Percentiles rank a stretch among this genome's conserved stretches.
phyloP scores from a whole-genome alignment of 306 rosid species.

The Citrullus amarus region DNA sequence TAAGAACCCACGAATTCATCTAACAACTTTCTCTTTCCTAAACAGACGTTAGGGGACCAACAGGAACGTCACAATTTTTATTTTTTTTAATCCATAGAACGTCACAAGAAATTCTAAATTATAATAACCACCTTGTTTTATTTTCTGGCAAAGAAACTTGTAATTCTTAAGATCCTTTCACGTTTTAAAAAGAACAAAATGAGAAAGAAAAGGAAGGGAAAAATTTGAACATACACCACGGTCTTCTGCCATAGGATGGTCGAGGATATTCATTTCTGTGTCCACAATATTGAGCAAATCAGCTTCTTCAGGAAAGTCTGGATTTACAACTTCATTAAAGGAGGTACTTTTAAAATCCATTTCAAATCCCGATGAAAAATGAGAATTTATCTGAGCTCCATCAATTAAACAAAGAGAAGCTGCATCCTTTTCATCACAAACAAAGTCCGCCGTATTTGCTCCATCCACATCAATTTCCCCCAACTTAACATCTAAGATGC shows the following conservation, averaged over 20 bases:
- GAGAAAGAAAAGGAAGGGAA: conserved; percentile 6
- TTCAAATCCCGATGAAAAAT: conserved; percentile 22
- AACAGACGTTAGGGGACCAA: background rate
- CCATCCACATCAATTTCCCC: conserved; percentile 37
- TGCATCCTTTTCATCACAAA: conserved; percentile 39
- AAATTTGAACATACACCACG: conserved; percentile 46
- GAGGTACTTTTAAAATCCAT: conserved; percentile 35
- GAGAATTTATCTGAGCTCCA: conserved; percentile 28
- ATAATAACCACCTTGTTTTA: background rate
- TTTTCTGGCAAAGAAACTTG: background rate
- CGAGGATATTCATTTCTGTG: conserved; percentile 24
- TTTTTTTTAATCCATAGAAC: too few relatives aligned
- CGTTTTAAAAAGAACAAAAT: background rate
- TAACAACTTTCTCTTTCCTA: background rate
- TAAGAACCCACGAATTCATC: background rate
- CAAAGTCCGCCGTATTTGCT: conserved; percentile 25
- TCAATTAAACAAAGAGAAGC: conserved; percentile 19
- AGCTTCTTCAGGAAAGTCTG: conserved; percentile 38
- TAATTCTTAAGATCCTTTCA: background rate
- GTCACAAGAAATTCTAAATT: background rate
- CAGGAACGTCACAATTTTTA: too few relatives aligned
- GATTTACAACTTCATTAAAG: conserved; percentile 31
- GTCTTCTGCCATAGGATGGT: conserved; percentile 32
- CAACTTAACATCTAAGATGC: conserved; percentile 22
- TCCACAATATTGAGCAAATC: conserved; percentile 23